Evolutionary conservation across 1,139 yeast species (phyloP), one percentile per base, ranked within the genome.

Genomic region (Scheffersomyces quercinus): DNA sequence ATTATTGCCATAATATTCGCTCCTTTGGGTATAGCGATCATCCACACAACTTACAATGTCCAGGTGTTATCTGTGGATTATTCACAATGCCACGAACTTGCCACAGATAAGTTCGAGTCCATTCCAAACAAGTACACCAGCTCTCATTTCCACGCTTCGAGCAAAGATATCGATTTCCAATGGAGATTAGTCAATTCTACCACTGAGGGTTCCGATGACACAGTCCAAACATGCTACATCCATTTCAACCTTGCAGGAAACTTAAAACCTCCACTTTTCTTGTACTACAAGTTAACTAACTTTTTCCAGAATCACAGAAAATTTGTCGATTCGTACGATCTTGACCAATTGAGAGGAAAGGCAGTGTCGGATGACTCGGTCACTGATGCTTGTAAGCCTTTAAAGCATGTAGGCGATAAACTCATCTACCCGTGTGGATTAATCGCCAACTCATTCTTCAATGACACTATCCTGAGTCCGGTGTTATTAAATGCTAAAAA

Each of bases 231-330:
- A 2, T 86, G 95, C 56, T 66, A 68, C 33, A 55, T 86, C 12
- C 77, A 79, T 54, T 85, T 86, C 60, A 74, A 74, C 34, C 59
- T 85, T 13, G 88, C 89, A 4, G 70, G 67, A 37, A 79, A 80
- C 44, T 70, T 86, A 48, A 67, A 77, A 37, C 80, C 81, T 0
- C 83, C 88, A 2, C 55, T 85, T n/a, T 85, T 70, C 59, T 57
- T 85, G 49, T 86, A 85, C 63, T 86, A 86, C 62, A 81, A 77
- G 53, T 67, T 86, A 55, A 85, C 91, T 29, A 85, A 85, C 58
- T 86, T 85, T 59, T 85, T 70, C 58, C 95, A 86, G 59, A 86
- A 86, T 58, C 95, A 86, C 64, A 73, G 95, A 52, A 85, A 84
- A 52, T 86, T 84, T 57, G 91, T 86, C 29, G 80, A 79, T 46